Conservation (phyloP, 768 basidiomycete genomes). For the Lyophyllum decastes region DNA sequence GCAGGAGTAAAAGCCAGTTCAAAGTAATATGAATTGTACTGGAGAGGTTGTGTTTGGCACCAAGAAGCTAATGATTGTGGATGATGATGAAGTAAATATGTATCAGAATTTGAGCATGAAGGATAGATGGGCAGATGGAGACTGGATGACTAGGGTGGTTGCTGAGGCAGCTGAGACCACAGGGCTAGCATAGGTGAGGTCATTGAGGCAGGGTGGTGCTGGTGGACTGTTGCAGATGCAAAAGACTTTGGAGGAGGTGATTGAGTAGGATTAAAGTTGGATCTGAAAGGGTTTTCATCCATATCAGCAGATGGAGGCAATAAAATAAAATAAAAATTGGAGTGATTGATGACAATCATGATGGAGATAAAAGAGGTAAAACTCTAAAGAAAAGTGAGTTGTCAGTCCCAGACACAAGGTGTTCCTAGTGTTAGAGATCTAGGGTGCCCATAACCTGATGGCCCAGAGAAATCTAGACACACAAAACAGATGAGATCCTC, state of each 20-base stretch:
- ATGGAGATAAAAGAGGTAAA: background rate
- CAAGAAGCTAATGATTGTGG: background rate
- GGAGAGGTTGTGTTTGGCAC: background rate
- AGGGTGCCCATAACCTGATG: background rate
- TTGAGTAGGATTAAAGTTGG: background rate
- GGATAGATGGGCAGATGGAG: background rate
- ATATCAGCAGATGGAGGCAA: background rate
- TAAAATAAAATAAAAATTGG: background rate
- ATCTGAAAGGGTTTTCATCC: background rate
- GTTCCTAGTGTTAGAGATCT: background rate
- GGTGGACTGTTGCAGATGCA: background rate
- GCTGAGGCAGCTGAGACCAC: background rate
- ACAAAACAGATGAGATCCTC: background rate
- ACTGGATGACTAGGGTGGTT: background rate
- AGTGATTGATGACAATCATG: background rate
- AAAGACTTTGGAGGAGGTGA: background rate
- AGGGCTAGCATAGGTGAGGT: background rate
- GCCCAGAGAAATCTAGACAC: background rate
- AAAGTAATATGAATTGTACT: background rate
- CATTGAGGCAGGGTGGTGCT: background rate
- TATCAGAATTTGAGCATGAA: background rate
- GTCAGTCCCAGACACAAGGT: background rate
- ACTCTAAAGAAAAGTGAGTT: background rate
- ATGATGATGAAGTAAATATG: background rate
- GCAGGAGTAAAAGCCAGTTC: background rate